Base-by-base conservation (phyloP, 306 rosid species). In the Cucumis cinereus region DNA sequence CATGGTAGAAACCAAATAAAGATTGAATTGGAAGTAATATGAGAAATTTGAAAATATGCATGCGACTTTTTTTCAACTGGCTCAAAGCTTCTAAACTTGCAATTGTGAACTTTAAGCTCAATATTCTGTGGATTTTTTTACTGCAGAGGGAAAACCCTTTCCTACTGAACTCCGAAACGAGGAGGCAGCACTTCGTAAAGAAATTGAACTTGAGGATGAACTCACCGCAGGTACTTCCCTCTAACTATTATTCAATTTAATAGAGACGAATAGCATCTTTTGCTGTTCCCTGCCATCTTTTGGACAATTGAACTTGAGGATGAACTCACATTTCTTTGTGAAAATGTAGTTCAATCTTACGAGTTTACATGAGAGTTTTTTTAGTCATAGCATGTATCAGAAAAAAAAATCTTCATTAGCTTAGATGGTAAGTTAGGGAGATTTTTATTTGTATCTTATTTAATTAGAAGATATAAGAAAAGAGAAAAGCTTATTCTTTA, bases 91-190 rank as follows among this genome's bases (percentile, higher is more conserved):
- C 71, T 9, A 64, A 36, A 19, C 3, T 64, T 19, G 49, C 12
- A 64, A 64, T 62, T 8, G 19, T 72, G 10, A 75, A 5, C 47
- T 36, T 12, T 33, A 64, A 8, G 13, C 45, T 10, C 17, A 35
- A 56, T 43, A n/a, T 19, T 22, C n/a, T 78, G 28, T 71, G 23
- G 11, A 23, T 11, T 9, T 56, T 57, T n/a, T 77, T 17, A 35
- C 79, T 67, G 80, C 83, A 94, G 98, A 91, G 84, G 97, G 97
- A 20, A 91, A 89, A 43, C 93, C 96, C 1, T 87, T 94, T 73
- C 97, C 98, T 36, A 94, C 96, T 67, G 98, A 94, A 84, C 95
- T 94, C 9, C 83, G 93, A 19, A 94, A 90, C 15, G 98, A 91
- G 82, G 98, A 94, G 81, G 97, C 90, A 0, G 87, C 89, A 8